Conservation (phyloP, 2,329 filamentous ascomycete genomes). For the Xylariaceae sp. region DNA sequence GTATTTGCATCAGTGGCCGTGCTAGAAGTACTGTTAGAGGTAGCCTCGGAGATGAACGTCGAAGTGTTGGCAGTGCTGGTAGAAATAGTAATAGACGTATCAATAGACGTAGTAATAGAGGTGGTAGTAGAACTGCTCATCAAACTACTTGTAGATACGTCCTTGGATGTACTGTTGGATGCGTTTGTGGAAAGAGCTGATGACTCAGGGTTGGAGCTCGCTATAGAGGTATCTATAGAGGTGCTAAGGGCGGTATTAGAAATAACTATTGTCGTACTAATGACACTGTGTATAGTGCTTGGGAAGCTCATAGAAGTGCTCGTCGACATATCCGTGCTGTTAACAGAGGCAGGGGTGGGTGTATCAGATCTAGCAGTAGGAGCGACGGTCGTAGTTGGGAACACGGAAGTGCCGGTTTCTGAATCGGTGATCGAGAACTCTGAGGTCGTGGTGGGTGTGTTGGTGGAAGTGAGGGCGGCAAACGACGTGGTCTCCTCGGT, state of each 20-base stretch:
- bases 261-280: neutral
- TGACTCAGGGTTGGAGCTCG: neutral
- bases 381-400: constrained; percentile 24
- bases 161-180: neutral
- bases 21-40: neutral
- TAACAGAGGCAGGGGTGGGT: neutral
- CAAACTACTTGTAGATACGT: neutral
- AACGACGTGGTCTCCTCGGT: constrained; percentile 31
- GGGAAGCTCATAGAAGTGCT: neutral
- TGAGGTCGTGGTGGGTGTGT: constrained; percentile 32
- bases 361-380: neutral
- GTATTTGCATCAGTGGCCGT: neutral
- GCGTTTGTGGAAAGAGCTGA: neutral
- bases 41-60: too few species aligned
- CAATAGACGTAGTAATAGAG: neutral
- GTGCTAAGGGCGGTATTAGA: neutral
- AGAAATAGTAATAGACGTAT: too few species aligned
- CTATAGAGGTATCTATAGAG: neutral
- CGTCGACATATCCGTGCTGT: neutral
- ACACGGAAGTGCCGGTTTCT: constrained; percentile 29
- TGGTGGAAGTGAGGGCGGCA: constrained; percentile 32
- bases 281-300: too few species aligned
- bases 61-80: too few species aligned
- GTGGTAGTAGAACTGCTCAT: neutral
- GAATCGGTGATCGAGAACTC: constrained; percentile 36